Percentiles rank a stretch among this genome's conserved stretches.
Evolutionary conservation across 208 protist genomes (phyloP).

Genomic region (Leishmania lainsoni): DNA sequence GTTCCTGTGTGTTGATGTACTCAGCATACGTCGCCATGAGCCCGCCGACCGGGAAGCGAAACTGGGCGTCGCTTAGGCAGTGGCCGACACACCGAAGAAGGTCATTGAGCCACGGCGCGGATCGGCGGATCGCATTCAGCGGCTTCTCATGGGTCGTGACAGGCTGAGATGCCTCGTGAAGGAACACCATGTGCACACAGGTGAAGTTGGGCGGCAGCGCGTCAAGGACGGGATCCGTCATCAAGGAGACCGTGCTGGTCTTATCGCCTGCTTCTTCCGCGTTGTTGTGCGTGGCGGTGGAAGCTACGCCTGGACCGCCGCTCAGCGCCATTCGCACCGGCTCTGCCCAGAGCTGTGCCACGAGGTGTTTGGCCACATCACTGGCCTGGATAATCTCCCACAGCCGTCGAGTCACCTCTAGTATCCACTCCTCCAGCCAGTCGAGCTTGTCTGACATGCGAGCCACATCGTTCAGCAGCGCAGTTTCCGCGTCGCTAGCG

Average conservation of each 20-base stretch:
- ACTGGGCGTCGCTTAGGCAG: constrained; percentile 50
- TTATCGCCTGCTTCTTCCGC: not conserved
- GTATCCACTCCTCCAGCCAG: constrained; percentile 38
- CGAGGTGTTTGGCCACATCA: constrained; percentile 37
- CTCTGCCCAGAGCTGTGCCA: constrained; percentile 33
- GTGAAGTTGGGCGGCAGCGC: constrained; percentile 26
- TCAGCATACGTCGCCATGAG: constrained; percentile 64
- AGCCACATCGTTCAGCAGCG: constrained; percentile 24
- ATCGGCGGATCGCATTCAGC: not conserved
- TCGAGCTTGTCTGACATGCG: constrained; percentile 17
- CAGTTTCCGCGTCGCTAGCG: constrained; percentile 14
- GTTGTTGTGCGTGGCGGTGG: not conserved
- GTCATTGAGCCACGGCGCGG: constrained; percentile 16
- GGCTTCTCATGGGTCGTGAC: constrained; percentile 12
- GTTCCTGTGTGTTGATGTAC: constrained; percentile 30
- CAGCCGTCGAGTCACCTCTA: constrained; percentile 12
- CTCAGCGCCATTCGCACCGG: constrained; percentile 6
- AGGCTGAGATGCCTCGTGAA: constrained; percentile 23
- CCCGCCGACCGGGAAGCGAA: constrained; percentile 56
- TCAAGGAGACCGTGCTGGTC: not conserved
- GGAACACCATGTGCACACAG: constrained; percentile 48
- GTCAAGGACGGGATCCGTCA: constrained; percentile 18
- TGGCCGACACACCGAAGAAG: constrained; percentile 32
- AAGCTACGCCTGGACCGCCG: not conserved
- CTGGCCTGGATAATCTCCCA: constrained; percentile 19